These are phyloP conservation scores for Dendrostoma leiphaemia DNA, from an alignment of 2,329 filamentous ascomycete species.

Conservation along the genomic window DNA sequence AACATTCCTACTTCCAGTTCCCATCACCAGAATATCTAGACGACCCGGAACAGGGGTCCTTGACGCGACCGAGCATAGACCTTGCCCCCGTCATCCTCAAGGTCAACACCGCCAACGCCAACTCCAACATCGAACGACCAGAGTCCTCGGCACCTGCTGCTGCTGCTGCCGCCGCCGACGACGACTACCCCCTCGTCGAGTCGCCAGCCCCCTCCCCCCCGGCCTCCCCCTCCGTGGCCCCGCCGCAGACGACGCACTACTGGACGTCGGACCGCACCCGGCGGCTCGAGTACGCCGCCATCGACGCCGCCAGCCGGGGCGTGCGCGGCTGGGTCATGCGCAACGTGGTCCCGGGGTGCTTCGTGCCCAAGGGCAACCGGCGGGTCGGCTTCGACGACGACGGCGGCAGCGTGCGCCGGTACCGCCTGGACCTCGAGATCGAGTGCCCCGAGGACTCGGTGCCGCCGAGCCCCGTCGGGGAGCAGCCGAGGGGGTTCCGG, in stretches of 20 bases:
- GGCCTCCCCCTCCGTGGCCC: conserved; percentile 35
- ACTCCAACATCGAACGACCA: background rate
- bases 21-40: conserved; percentile 17
- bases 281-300: conserved; percentile 64
- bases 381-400: conserved; percentile 60
- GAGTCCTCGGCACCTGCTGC: conserved; percentile 40
- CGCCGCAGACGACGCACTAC: conserved; percentile 61
- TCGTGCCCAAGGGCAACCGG: conserved; percentile 48
- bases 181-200: conserved; percentile 5
- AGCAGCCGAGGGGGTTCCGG: conserved; percentile 16
- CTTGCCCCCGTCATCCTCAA: conserved; percentile 13
- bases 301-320: conserved; percentile 60
- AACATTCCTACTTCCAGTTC: conserved; percentile 42
- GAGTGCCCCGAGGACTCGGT: conserved; percentile 23
- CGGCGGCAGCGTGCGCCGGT: conserved; percentile 60
- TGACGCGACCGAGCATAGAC: conserved; percentile 6
- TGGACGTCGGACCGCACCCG: conserved; percentile 65
- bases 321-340: conserved; percentile 59
- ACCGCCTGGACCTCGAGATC: conserved; percentile 55
- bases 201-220: conserved; percentile 22
- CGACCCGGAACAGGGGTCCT: conserved; percentile 3
- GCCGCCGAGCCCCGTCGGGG: conserved; percentile 16
- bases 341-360: conserved; percentile 59
- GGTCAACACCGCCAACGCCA: conserved; percentile 14
- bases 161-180: conserved; percentile 27